phyloP scores from a whole-genome alignment of 805 yeast species.

The Candida jianshihensis region DNA sequence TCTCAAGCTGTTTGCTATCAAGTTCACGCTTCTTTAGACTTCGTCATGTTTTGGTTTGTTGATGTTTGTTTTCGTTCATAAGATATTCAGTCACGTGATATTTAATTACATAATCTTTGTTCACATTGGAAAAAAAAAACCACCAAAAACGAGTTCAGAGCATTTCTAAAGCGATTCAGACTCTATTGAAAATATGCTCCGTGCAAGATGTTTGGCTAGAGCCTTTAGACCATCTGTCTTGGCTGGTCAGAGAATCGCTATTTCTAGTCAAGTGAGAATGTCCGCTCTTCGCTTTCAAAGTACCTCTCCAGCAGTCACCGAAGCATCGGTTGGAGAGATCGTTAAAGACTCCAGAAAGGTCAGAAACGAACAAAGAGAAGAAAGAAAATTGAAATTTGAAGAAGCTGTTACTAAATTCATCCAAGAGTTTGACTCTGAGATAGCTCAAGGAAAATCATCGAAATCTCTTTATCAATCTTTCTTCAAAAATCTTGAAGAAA shows the following conservation, averaged over 20 bases:
- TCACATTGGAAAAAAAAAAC: neutral
- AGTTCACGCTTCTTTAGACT: no score
- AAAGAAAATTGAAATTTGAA: neutral
- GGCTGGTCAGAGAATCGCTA: neutral
- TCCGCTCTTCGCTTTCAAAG: conserved; percentile 6
- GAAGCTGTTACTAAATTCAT: neutral
- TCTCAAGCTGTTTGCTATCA: no score
- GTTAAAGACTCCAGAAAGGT: no score
- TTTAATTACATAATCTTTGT: no score
- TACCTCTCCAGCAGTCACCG: conserved; percentile 5
- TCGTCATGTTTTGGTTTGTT: no score
- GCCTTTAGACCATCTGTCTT: neutral
- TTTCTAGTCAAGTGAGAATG: no score
- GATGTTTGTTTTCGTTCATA: no score
- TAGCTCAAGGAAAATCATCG: conserved; percentile 1
- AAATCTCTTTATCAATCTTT: conserved; percentile 4
- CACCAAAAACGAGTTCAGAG: neutral
- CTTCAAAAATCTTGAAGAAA: conserved; percentile 2
- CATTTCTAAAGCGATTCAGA: neutral
- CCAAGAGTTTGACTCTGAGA: neutral
- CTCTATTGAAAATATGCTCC: neutral
- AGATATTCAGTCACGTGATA: no score
- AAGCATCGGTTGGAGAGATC: no score
- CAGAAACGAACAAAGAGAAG: neutral
- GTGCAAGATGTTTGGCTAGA: neutral